phyloP scores from a whole-genome alignment of 306 rosid genomes.

The Trichosanthes truncata region DNA sequence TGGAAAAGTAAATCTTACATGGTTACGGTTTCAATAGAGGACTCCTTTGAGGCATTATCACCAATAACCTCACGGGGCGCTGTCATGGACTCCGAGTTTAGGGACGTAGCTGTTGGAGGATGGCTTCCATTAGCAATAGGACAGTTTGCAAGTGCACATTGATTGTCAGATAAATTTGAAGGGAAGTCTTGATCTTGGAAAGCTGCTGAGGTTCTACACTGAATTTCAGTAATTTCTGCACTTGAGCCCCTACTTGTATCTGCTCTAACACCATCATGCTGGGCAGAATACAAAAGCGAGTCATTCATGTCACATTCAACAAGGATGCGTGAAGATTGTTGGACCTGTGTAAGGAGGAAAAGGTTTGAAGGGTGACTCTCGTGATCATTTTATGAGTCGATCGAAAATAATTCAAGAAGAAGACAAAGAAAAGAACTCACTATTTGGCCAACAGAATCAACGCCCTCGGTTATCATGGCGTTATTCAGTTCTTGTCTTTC shows the following conservation, averaged over 20 bases:
- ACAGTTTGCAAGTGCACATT: slow-evolving; percentile 30
- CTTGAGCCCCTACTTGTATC: slow-evolving; percentile 22
- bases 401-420: not conserved
- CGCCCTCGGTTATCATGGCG: slow-evolving; percentile 24
- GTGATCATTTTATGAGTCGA: not conserved
- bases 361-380: not conserved
- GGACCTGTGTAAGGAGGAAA: slow-evolving; percentile 25
- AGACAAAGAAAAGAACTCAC: slow-evolving; percentile 29
- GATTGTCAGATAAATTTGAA: slow-evolving; percentile 28
- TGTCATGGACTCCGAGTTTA: slow-evolving; percentile 33
- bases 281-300: slow-evolving; percentile 37
- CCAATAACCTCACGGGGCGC: slow-evolving; percentile 28
- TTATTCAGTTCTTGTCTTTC: slow-evolving; percentile 22
- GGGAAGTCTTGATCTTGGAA: slow-evolving; percentile 21
- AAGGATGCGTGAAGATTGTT: slow-evolving; percentile 43
- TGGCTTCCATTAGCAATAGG: slow-evolving; percentile 23
- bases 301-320: slow-evolving; percentile 53
- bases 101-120: slow-evolving; percentile 33
- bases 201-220: slow-evolving; percentile 27
- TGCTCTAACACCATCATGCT: slow-evolving; percentile 35
- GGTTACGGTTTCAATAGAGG: slow-evolving; percentile 35
- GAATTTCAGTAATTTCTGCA: slow-evolving; percentile 32
- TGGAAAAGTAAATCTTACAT: slow-evolving; percentile 43
- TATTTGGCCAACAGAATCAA: slow-evolving; percentile 22
- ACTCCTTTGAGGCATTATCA: slow-evolving; percentile 33